Base-by-base conservation (phyloP, 768 basidiomycete species). In the Mycena vulgaris region DNA sequence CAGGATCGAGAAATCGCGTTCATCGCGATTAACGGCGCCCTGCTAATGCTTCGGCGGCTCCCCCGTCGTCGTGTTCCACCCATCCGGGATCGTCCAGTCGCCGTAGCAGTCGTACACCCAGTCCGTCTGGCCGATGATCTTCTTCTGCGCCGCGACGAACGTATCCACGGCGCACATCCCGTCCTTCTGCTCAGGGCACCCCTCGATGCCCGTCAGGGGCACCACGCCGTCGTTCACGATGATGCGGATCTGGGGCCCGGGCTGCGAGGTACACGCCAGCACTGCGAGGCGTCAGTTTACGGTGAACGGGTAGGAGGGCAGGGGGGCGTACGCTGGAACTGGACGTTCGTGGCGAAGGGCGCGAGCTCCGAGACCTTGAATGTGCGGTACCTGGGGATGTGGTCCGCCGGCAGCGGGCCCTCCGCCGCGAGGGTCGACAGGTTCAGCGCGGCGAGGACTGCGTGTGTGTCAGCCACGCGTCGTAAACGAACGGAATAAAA, bases 181-280 rank as follows among this genome's bases (percentile, higher is more conserved):
- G 62, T 94, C 89, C 63, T 87, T 86, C 78, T 94, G 88, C 65
- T 85, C 78, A 0, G 89, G 89, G 74, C 95, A 97, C 8, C 93
- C 94, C 17, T 84, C 84, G 71, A 97, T 88, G 13, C 92, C 90
- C 0, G 90, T 93, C 25, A 97, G 86, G 6, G 96, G 95, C 0
- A 90, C 90, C 2, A 94, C 92, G 0, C 90, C 96, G 75, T 98
- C 96, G 81, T 97, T 97, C 78, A 97, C 87, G 70, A 97, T 90
- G 74, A 96, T 84, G 5, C 95, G 90, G 70, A 97, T 93, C 71
- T 95, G 90, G 16, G 82, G 86, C 33, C 81, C 80, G 25, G 85
- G 82, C 28, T 79, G 53, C n/a, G 84, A 83, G 21, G 83, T 78
- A 73, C 93, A 95, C 65, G 86, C 85, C 0, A 95, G 83, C 11